Base-by-base conservation (phyloP, 345 rosid genomes). In the Eucalyptus erythrocorys region DNA sequence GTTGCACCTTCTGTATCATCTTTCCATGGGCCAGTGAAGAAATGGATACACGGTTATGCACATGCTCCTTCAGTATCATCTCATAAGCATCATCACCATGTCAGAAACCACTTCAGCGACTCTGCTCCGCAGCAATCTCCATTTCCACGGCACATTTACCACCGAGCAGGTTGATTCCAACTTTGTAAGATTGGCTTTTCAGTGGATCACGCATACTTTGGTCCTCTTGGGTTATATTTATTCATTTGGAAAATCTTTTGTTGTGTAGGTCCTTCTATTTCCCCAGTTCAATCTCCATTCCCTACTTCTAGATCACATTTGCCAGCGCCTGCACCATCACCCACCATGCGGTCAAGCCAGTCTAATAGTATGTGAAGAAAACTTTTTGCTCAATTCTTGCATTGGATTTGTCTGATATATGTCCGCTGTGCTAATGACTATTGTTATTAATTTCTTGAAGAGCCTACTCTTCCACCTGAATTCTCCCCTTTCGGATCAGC, bases 1-100 rank as follows among this genome's bases (percentile, higher is more conserved):
- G 89, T 91, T 88, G 93, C 93, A 88, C 96, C 97, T 59, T 92
- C 94, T 15, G 47, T 68, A 48, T 37, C 92, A 51, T 91, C 92
- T 68, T 85, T 59, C 85, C 87, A 86, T 30, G 86, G 79, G 81
- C 91, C 92, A 84, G 88, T 80, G 64, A 88, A 87, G 51, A 90
- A 87, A 87, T 86, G 90, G 93, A 40, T 55, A 42, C 91, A 86
- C 21, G 71, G 89, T 82, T 91, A 90, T 86, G 92, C 91, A 49
- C 80, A 87, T 91, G 88, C 92, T 10, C 94, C 94, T 88, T 88
- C 90, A 21, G 22, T 87, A 42, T 86, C 92, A 66, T 85, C 66
- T 84, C 91, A 86, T 87, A 91, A 85, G 90, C 91, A 90, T 88
- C 91, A 89, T 88, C 93, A 89, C 90, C 91, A 79, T 27, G 86